Evolutionary conservation across 2,329 filamentous ascomycete species (phyloP), one percentile per base, ranked within the genome.

Genomic region (Cryphonectria carpinicola): DNA sequence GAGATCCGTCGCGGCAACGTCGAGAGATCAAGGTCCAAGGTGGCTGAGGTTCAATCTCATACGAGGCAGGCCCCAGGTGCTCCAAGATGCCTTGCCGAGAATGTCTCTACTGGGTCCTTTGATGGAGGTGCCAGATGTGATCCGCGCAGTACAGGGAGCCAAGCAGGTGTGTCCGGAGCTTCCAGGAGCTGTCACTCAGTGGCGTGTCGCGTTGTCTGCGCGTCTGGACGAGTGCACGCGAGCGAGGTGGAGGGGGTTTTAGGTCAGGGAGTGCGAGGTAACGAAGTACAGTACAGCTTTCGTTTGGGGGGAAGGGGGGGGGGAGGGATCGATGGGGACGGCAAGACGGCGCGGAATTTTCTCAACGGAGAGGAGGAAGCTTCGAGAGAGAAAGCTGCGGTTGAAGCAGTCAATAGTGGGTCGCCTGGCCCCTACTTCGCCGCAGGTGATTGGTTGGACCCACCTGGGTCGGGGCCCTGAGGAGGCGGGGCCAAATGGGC

Each of bases 291-390:
- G 65, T 70, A 64, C 58, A 68, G 63, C 61, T 69, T 32, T 68
- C 56, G 66, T 69, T 39, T 65, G 62, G 66, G 43, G 54, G 39
- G 56, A 52, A 7, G 32, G 58, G 35, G 11, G 58, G 35, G 11
- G 63, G 63, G 54, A 56, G 58, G 63, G 35, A 56, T 63, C 49
- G 58, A 35, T 60, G 65, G 46, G 56, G 60, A 56, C 32, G 64
- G 46, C 52, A 56, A 35, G 46, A 69, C 64, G 66, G 70, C 67
- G 69, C 68, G 68, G 68, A 68, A 62, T 72, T 72, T 72, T 70
- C 54, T 65, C 62, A n/a, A 56, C 37, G 32, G 52, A 37, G 61
- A 65, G 63, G 54, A 25, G 49, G 25, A 46, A 54, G 46, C 64
- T 66, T 66, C 17, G 39, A 43, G 22, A 43, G 22, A 25, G 17